Evolutionary conservation across 768 basidiomycete species (phyloP).

Genomic region (Sistotremastrum niveocremeum): DNA sequence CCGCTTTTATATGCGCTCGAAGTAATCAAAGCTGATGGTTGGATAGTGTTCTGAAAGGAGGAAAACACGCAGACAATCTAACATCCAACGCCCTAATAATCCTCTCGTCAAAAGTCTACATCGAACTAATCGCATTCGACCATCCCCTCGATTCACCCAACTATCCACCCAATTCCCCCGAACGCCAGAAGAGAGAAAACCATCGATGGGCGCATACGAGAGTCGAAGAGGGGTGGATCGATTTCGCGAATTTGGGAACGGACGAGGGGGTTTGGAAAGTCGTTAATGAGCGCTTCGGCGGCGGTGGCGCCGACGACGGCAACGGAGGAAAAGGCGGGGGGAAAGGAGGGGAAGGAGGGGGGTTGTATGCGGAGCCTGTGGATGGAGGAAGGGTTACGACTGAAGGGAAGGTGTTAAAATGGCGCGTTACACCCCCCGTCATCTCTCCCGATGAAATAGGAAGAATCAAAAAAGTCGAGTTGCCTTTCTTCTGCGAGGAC

Average conservation of each 20-base stretch:
- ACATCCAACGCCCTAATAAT: slow-evolving; percentile 56
- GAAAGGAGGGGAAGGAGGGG: slow-evolving; percentile 41
- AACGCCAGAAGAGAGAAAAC: too few relatives aligned
- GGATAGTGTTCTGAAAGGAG: slow-evolving; percentile 54
- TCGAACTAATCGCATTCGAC: slow-evolving; percentile 59
- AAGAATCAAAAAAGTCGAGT: slow-evolving; percentile 14
- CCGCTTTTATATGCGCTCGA: not conserved
- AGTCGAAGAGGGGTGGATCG: slow-evolving; percentile 45
- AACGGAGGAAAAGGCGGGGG: slow-evolving; percentile 27
- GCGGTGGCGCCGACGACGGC: slow-evolving; percentile 19
- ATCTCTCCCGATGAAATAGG: slow-evolving; percentile 6
- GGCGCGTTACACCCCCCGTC: slow-evolving; percentile 38
- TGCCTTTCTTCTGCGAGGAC: slow-evolving; percentile 70
- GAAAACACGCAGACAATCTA: slow-evolving; percentile 47
- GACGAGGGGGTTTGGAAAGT: slow-evolving; percentile 11
- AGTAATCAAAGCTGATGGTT: not conserved
- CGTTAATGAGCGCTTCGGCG: slow-evolving; percentile 34
- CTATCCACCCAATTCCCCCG: too few relatives aligned
- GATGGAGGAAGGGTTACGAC: slow-evolving; percentile 41
- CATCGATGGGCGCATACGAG: slow-evolving; percentile 40
- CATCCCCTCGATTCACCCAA: slow-evolving; percentile 31
- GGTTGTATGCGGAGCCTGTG: slow-evolving; percentile 29
- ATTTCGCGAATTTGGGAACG: slow-evolving; percentile 50
- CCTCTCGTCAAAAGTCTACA: slow-evolving; percentile 43
- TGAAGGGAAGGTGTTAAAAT: slow-evolving; percentile 43